Evolutionary conservation across 495 filamentous ascomycete genomes (phyloP).

Genomic region (Tetracladium setigerum): DNA sequence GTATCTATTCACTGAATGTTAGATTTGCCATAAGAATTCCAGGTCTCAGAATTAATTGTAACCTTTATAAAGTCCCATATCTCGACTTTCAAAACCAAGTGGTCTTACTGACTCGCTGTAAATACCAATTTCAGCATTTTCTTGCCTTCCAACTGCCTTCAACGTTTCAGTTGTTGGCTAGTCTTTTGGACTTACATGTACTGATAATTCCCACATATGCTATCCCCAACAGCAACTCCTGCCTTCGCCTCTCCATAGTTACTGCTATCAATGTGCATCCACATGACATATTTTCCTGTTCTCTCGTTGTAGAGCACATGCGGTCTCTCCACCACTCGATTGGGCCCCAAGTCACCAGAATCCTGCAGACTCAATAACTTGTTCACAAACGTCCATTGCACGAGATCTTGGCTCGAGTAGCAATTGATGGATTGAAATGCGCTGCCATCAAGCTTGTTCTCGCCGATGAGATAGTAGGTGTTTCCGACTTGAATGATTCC

Average conservation of each 20-base stretch:
- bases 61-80: constrained; percentile 56
- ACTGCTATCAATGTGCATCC: constrained; percentile 59
- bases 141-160: not conserved
- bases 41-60: constrained; percentile 10
- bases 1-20: constrained; percentile 24
- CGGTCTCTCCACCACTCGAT: constrained; percentile 55
- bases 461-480: constrained; percentile 56
- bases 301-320: constrained; percentile 50
- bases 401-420: constrained; percentile 42
- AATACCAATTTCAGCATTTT: not conserved
- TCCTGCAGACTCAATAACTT: constrained; percentile 41
- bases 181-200: constrained; percentile 19
- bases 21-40: too few species aligned
- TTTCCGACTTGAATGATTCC: constrained; percentile 29
- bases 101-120: constrained; percentile 35
- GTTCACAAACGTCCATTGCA: constrained; percentile 54
- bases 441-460: constrained; percentile 54
- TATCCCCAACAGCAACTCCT: constrained; percentile 50
- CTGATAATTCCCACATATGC: constrained; percentile 53
- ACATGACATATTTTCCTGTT: constrained; percentile 42
- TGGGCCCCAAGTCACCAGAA: constrained; percentile 52
- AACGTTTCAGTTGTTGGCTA: not conserved
- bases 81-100: constrained; percentile 45
- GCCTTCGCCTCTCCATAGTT: constrained; percentile 58
- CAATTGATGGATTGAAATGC: constrained; percentile 55